Base-by-base conservation (phyloP, 2,329 filamentous ascomycete species). In the Thermoascus crustaceus region DNA sequence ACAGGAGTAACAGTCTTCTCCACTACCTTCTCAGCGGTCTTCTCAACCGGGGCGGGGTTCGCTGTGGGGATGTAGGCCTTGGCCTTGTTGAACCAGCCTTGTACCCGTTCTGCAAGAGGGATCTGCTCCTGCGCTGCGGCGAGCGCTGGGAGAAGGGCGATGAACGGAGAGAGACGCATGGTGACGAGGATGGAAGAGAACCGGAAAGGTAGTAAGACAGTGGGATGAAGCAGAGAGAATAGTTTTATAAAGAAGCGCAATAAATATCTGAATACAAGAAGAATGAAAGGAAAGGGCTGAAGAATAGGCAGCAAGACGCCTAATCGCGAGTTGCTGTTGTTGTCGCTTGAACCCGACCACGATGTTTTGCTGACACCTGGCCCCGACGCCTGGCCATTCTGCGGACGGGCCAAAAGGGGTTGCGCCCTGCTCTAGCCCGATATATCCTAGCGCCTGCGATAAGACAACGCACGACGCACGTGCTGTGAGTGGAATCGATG, bases 71-170 rank as follows among this genome's bases (percentile, higher is more conserved):
- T 61, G 43, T 68, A 71, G 33, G 66, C 63, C 46, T 73, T 75
- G 38, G 73, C 73, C 61, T 66, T 65, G 44, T 67, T 56, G 49
- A 70, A 60, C 65, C 66, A 69, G 31, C 58, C 63, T 48, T 63
- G 58, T 20, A 68, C 56, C 39, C 60, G 61, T 24, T 68, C 63
- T 26, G 45, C 52, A 35, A 70, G 61, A 21, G 75, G 74, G 25
- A 73, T 57, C 54, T 80, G 76, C 48, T 75, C 67, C 55, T 78
- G 68, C 32, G 73, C 73, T 43, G 69, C 66, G 41, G 73, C 69
- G 61, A 59, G 68, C 63, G 50, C 61, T 46, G 61, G 59, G 40
- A 63, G 57, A 44, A 77, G 58, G 31, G 72, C 52, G 45, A 73
- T 53, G 38, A 71, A 49, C 37, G 64, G 61, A 37, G 68, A 65